A percentile compares a stretch with the other conserved stretches of the same genome.
phyloP scores from a whole-genome alignment of 768 basidiomycete species.

The Leccinellum rugosiceps region DNA sequence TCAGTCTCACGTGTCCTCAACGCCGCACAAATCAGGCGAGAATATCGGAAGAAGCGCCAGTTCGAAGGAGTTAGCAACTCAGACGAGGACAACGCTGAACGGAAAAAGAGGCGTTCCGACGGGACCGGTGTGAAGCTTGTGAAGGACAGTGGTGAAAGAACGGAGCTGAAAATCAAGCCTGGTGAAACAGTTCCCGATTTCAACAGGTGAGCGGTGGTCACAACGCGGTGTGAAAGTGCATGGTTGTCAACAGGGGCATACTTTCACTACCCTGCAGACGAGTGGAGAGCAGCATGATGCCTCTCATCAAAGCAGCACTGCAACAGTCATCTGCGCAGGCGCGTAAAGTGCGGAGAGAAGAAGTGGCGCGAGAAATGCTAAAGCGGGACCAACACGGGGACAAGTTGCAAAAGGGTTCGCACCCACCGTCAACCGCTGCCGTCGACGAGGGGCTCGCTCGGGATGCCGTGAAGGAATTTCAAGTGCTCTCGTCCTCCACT shows the following conservation, averaged over 20 bases:
- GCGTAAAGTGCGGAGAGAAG: conserved; percentile 43
- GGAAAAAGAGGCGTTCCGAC: conserved; percentile 31
- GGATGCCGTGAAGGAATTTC: conserved; percentile 45
- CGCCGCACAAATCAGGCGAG: conserved; percentile 54
- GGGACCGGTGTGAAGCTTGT: conserved; percentile 14
- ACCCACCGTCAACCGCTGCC: conserved; percentile 12
- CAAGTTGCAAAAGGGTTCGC: conserved; percentile 9
- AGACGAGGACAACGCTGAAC: conserved; percentile 23
- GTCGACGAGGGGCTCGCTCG: conserved; percentile 20
- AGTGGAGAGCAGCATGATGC: conserved; percentile 70
- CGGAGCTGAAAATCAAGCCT: conserved; percentile 49
- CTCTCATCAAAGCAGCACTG: conserved; percentile 58
- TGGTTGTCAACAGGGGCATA: conserved; percentile 6
- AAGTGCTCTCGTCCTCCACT: conserved; percentile 44
- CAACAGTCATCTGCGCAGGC: conserved; percentile 50
- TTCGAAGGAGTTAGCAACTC: conserved; percentile 24
- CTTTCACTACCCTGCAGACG: conserved; percentile 42
- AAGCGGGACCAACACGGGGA: conserved; percentile 14
- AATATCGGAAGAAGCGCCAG: conserved; percentile 49
- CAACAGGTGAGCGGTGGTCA: conserved; percentile 51
- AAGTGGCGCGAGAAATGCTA: conserved; percentile 13
- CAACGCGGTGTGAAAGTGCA: conserved; percentile 8
- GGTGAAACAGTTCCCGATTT: conserved; percentile 77
- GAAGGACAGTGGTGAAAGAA: conserved; percentile 10
- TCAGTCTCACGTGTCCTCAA: conserved; percentile 62